Percentiles rank a stretch among this genome's conserved stretches.
These are phyloP conservation scores for Populus euphratica DNA, from an alignment of 345 rosid genomes.

Conservation along the genomic window DNA sequence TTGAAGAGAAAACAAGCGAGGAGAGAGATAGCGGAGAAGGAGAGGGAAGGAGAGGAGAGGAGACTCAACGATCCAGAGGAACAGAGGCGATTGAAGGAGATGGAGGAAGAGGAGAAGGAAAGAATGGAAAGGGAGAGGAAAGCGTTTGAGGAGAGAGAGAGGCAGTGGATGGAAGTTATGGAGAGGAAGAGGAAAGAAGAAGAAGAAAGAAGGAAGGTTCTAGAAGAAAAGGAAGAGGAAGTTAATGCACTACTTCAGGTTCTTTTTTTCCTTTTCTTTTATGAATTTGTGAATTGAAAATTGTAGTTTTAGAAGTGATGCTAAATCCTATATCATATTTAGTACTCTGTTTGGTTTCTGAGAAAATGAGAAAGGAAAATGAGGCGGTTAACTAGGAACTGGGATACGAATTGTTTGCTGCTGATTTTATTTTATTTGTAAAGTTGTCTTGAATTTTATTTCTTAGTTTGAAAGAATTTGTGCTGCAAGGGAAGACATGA, in stretches of 20 bases:
- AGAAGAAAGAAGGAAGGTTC: constrained; percentile 15
- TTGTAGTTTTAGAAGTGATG: not conserved
- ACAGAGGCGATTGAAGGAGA: constrained; percentile 43
- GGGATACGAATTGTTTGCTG: not conserved
- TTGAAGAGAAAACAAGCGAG: constrained; percentile 70
- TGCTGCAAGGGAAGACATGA: no score
- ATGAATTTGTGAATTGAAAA: not conserved
- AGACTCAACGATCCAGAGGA: constrained; percentile 64
- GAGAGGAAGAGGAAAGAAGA: constrained; percentile 37
- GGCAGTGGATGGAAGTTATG: constrained; percentile 62
- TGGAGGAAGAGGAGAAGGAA: constrained; percentile 61
- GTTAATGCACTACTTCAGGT: constrained; percentile 16
- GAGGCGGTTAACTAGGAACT: not conserved
- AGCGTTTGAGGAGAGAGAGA: constrained; percentile 80
- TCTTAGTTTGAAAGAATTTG: no score
- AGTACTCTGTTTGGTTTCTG: constrained; percentile 18
- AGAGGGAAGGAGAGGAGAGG: constrained; percentile 58
- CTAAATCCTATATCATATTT: not conserved
- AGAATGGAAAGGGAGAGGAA: constrained; percentile 52
- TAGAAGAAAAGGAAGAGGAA: constrained; percentile 34
- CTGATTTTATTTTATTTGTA: not conserved
- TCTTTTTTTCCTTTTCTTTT: constrained; percentile 3
- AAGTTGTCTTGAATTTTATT: no score
- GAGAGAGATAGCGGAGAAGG: constrained; percentile 66
- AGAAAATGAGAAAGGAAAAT: not conserved